A percentile compares a stretch with the other conserved stretches of the same genome.
Conservation (phyloP, 768 basidiomycete genomes). For the Amanita fuliginea region DNA sequence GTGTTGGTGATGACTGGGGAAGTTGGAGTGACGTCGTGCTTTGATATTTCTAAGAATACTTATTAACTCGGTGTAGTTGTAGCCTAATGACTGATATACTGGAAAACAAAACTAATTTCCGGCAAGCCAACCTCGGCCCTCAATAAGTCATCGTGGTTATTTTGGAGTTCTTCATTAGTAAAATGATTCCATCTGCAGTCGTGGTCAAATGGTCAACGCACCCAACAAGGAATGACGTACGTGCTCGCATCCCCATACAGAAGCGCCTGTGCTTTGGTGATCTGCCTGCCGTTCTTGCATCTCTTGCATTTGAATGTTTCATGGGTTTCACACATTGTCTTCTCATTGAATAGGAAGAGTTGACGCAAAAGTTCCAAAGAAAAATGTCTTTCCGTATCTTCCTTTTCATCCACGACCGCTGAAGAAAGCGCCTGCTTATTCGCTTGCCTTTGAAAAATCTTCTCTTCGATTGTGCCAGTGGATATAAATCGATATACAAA, state of each 20-base stretch:
- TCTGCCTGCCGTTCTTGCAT: conserved; percentile 79
- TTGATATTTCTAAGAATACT: conserved; percentile 16
- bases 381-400: conserved; percentile 93
- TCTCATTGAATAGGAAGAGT: conserved; percentile 84
- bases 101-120: conserved; percentile 92
- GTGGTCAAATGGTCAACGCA: neutral
- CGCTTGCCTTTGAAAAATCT: conserved; percentile 96
- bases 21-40: conserved; percentile 57
- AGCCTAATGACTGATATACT: conserved; percentile 71
- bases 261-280: conserved; percentile 72
- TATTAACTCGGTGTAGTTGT: conserved; percentile 7
- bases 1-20: conserved; percentile 60
- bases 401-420: conserved; percentile 96
- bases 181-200: conserved; percentile 89
- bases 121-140: conserved; percentile 77
- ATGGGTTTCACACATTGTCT: conserved; percentile 86
- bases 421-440: conserved; percentile 95
- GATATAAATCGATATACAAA: conserved; percentile 98
- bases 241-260: conserved; percentile 97
- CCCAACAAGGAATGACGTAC: conserved; percentile 37
- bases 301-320: conserved; percentile 97
- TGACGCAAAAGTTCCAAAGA: conserved; percentile 81
- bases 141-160: conserved; percentile 91
- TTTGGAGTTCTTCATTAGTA: conserved; percentile 76
- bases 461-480: conserved; percentile 96